Evolutionary conservation across 345 rosid species (phyloP).

Genomic region (Conringia planisiliqua): DNA sequence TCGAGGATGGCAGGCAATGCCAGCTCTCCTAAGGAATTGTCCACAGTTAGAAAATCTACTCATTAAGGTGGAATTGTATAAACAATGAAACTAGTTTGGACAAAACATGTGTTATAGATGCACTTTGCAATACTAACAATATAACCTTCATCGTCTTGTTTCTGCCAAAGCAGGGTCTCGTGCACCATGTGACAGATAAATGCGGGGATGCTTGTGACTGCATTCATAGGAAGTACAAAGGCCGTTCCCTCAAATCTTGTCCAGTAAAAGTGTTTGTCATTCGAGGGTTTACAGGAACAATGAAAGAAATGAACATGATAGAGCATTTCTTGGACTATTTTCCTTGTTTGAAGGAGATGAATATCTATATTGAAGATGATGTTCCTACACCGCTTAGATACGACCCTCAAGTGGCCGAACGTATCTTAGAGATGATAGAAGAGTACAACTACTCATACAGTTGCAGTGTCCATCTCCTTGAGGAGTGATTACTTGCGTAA

Average conservation of each 20-base stretch:
- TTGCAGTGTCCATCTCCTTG: conserved; percentile 3
- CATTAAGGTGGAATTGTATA: neutral
- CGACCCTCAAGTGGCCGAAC: neutral
- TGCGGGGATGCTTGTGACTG: conserved; percentile 26
- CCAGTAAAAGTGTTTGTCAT: conserved; percentile 9
- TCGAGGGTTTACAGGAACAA: conserved; percentile 3
- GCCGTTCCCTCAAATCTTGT: conserved; percentile 8
- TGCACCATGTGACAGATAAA: conserved; percentile 12
- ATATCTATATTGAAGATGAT: neutral
- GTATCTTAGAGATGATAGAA: conserved; percentile 4
- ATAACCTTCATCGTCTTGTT: neutral
- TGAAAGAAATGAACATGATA: conserved; percentile 20
- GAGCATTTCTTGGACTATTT: conserved; percentile 25
- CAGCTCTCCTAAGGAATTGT: conserved; percentile 12
- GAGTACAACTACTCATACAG: neutral
- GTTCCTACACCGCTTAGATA: neutral
- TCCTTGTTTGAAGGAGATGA: conserved; percentile 6
- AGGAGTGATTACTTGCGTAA: neutral
- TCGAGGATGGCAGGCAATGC: conserved; percentile 26
- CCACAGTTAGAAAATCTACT: neutral
- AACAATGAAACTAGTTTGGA: neutral
- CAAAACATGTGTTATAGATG: neutral
- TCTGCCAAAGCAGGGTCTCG: conserved; percentile 1
- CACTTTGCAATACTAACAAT: neutral
- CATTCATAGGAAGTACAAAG: conserved; percentile 8